Evolutionary conservation across 2,329 filamentous ascomycete species (phyloP).

Genomic region (Aspergillus awamori): DNA sequence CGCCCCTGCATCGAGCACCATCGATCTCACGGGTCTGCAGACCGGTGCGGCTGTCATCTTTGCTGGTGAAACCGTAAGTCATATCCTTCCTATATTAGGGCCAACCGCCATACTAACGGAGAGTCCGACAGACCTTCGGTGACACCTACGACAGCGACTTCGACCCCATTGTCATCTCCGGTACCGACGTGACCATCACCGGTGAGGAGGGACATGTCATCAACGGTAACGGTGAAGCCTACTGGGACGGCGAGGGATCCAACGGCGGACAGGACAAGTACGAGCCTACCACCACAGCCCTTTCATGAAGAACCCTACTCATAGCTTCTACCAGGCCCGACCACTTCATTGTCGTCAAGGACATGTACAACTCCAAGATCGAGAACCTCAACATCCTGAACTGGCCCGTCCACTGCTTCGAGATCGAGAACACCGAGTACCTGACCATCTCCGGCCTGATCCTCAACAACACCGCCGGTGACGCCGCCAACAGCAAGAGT

Average conservation of each 20-base stretch:
- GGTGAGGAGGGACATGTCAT: conserved; percentile 40
- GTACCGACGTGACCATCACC: conserved; percentile 46
- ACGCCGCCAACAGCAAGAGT: conserved; percentile 37
- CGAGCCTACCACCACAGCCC: background rate
- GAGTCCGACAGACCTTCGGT: conserved; percentile 33
- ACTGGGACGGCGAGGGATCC: conserved; percentile 51
- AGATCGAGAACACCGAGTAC: conserved; percentile 37
- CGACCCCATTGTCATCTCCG: conserved; percentile 42
- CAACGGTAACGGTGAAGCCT: conserved; percentile 45
- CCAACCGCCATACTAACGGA: background rate
- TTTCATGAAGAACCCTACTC: background rate
- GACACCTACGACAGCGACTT: conserved; percentile 43
- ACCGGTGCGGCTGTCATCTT: conserved; percentile 48
- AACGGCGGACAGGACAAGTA: conserved; percentile 45
- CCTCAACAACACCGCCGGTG: conserved; percentile 45
- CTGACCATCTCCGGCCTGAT: conserved; percentile 42
- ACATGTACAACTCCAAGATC: conserved; percentile 44
- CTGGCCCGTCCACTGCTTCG: conserved; percentile 46
- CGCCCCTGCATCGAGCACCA: conserved; percentile 42
- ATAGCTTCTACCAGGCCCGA: conserved; percentile 31
- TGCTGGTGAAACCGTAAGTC: conserved; percentile 37
- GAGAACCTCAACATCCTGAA: conserved; percentile 45
- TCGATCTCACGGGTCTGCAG: conserved; percentile 46
- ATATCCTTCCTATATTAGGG: background rate
- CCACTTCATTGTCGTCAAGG: conserved; percentile 46